Evolutionary conservation across 257 asterid genomes (phyloP).

Genomic region (Gentiana macrophylla): DNA sequence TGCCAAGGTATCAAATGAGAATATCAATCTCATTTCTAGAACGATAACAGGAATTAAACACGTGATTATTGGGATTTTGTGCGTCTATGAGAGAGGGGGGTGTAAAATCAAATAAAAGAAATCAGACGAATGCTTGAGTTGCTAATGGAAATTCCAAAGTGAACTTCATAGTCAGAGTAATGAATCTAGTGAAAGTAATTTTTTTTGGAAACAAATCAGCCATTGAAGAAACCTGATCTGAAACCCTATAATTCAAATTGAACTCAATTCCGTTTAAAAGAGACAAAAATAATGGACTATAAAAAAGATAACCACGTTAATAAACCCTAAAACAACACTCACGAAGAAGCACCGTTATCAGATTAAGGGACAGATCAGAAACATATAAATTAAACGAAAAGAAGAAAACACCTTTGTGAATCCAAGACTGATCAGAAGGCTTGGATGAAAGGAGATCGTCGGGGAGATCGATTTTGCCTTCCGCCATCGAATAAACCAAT

Average conservation of each 20-base stretch:
- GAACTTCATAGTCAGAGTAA: background rate
- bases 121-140: too few relatives aligned
- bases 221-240: slow-evolving; percentile 28
- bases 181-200: slow-evolving; percentile 1
- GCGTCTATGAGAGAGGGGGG: too few relatives aligned
- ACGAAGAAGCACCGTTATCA: slow-evolving; percentile 14
- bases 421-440: slow-evolving; percentile 67
- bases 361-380: slow-evolving; percentile 13
- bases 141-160: too few relatives aligned
- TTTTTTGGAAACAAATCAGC: background rate
- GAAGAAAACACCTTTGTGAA: slow-evolving; percentile 47
- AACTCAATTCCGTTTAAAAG: slow-evolving; percentile 4
- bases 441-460: slow-evolving; percentile 59
- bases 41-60: too few relatives aligned
- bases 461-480: slow-evolving; percentile 63
- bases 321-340: slow-evolving; percentile 18
- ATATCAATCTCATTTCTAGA: too few relatives aligned
- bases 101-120: too few relatives aligned
- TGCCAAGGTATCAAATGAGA: too few relatives aligned
- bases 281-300: too few relatives aligned
- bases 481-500: slow-evolving; percentile 49
- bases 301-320: slow-evolving; percentile 27
- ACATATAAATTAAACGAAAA: background rate
- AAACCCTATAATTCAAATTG: slow-evolving; percentile 32
- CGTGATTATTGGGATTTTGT: too few relatives aligned